Base-by-base conservation (phyloP, 306 rosid species). In the Cucumis hystrix region DNA sequence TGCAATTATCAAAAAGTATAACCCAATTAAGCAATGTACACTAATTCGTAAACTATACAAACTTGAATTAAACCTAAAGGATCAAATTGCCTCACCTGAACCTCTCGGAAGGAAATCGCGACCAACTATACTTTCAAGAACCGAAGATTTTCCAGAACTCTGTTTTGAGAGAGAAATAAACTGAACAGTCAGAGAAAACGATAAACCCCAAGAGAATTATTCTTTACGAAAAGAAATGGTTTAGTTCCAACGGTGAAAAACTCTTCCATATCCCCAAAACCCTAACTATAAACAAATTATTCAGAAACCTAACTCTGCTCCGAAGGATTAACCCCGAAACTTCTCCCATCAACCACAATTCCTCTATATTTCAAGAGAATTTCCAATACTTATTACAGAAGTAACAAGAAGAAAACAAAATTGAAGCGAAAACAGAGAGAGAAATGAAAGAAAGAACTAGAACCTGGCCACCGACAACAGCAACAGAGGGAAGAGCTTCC, bases 71-170 rank as follows among this genome's bases (percentile, higher is more conserved):
- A 58, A 52, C 2, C 16, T 17, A 64, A 56, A 11, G 7, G 4
- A 9, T 59, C 37, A 20, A 8, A n/a, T 16, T 17, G 54, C 12
- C 69, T 4, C 71, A 95, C 98, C 98, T 79, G 98, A 95, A 83
- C 98, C 98, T 83, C 98, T 86, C 2, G 98, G 98, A 54, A 95
- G 93, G 83, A 95, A 95, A 81, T 95, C 98, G 72, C 98, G 97
- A 37, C 98, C 98, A 35, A 95, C 98, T 76, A 92, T 88, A 77
- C 98, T 95, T 84, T 95, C 97, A 81, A 95, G 65, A 69, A 95
- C 98, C 33, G 98, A 95, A 83, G 98, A 95, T 83, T 95, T 95
- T 10, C 98, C 98, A 0, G 98, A 95, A 88, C 98, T 95, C 98
- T 95, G 92, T 52, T 80, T 45, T 35, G 83, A 67, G 76, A 61